A percentile compares a stretch with the other conserved stretches of the same genome.
Evolutionary conservation across 805 yeast species (phyloP).

Genomic region (Huiozyma sinensis): DNA sequence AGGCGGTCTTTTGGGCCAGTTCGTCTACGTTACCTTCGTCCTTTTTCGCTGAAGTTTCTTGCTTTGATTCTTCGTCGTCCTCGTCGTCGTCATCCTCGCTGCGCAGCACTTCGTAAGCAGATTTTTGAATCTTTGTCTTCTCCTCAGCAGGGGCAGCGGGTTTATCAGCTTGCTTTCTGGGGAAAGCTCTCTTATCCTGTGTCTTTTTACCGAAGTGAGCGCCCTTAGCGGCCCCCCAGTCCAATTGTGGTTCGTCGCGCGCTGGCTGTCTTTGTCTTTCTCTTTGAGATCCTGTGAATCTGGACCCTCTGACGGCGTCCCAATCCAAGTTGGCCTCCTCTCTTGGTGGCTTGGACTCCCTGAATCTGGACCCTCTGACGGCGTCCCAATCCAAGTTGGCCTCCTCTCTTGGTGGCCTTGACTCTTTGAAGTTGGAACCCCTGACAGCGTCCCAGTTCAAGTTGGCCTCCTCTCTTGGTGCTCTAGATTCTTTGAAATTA

Average conservation of each 20-base stretch:
- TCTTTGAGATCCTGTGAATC: constrained; percentile 25
- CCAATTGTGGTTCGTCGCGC: constrained; percentile 29
- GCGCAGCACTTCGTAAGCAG: constrained; percentile 41
- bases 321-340: constrained; percentile 33
- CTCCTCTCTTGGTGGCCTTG: constrained; percentile 27
- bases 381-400: constrained; percentile 40
- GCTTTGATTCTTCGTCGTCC: constrained; percentile 20
- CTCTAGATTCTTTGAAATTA: constrained; percentile 25
- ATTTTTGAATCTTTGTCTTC: constrained; percentile 31
- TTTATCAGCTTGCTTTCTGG: not conserved
- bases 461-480: constrained; percentile 31
- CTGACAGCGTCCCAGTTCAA: constrained; percentile 39
- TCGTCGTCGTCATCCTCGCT: constrained; percentile 44
- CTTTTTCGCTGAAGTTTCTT: constrained; percentile 8
- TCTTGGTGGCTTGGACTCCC: constrained; percentile 21
- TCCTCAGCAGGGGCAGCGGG: constrained; percentile 19
- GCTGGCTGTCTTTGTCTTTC: constrained; percentile 18
- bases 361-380: constrained; percentile 26
- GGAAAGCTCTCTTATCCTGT: constrained; percentile 1
- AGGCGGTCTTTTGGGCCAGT: constrained; percentile 31
- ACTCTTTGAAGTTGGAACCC: constrained; percentile 30
- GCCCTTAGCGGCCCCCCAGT: constrained; percentile 28
- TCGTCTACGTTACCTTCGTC: constrained; percentile 11
- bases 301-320: constrained; percentile 32
- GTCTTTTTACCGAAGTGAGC: constrained; percentile 30